Base-by-base conservation (phyloP, 805 yeast species). In the Candida ovalis region DNA sequence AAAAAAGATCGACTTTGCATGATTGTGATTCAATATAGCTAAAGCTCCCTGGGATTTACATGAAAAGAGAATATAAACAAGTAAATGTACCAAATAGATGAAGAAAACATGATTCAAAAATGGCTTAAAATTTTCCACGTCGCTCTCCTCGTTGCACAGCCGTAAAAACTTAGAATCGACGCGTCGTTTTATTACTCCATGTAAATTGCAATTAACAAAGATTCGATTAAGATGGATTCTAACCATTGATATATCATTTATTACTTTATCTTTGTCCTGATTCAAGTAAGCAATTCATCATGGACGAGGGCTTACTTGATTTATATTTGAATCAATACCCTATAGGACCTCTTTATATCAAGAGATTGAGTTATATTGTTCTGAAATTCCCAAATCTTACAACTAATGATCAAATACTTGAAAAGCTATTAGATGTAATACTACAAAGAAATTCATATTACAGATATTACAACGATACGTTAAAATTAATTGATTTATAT, bases 271-370 rank as follows among this genome's bases (percentile, higher is more conserved):
- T n/a, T n/a, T n/a, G n/a, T 25, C 28, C 28, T 25, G 28, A 25
- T 7, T 10, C 10, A 25, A 25, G 10, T 7, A 10, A 25, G 28
- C 28, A 25, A 25, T 17, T 15, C 9, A 7, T 27, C 18, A 50
- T 47, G 41, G 45, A 46, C 9, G 42, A 38, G 2, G 46, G 46
- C n/a, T n/a, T 47, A 3, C 19, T 52, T n/a, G 52, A 48, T 33
- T 12, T 49, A 2, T 52, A 50, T 25, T 28, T 49, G 23, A 46
- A 52, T 22, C 25, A 41, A 10, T 54, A 59, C 25, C 32, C 43
- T 15, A 47, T 45, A 1, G 52, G 56, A 1, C 64, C 62, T 8
- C 32, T 61, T 9, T 55, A 54, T 23, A 38, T 62, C 36, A 50
- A 49, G 32, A 48, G 64, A 36, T 45, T 59, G 27, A 44, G 41